Percentiles rank a stretch among this genome's conserved stretches.
Evolutionary conservation across 1,284 basidiomycete species (phyloP).

Genomic region (Moesziomyces globuligerus): DNA sequence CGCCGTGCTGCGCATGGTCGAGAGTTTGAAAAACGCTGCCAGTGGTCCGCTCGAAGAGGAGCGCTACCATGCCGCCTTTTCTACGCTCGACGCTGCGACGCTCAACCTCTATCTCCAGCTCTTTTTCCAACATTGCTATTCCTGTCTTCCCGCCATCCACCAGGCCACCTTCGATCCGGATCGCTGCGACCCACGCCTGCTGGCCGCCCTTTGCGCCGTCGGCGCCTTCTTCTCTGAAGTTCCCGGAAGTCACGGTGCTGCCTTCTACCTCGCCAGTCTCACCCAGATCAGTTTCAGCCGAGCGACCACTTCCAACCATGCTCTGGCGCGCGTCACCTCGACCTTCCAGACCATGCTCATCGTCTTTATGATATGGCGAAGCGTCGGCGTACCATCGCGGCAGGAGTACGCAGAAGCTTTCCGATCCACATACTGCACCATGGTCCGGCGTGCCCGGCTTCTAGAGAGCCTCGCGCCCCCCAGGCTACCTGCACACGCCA

Average conservation of each 20-base stretch:
- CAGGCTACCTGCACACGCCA: constrained; percentile 4
- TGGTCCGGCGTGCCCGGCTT: constrained; percentile 19
- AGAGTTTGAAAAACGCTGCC: constrained; percentile 10
- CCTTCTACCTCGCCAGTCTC: constrained; percentile 18
- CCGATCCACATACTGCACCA: constrained; percentile 20
- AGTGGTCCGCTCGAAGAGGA: constrained; percentile 8
- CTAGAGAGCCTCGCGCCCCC: constrained; percentile 21
- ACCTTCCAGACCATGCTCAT: constrained; percentile 23
- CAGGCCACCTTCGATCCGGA: constrained; percentile 29
- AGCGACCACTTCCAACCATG: constrained; percentile 6
- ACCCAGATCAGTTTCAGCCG: constrained; percentile 14
- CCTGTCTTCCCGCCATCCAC: constrained; percentile 26
- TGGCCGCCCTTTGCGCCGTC: constrained; percentile 18
- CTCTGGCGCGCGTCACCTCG: constrained; percentile 8
- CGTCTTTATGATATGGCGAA: constrained; percentile 19
- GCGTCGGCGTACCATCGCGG: constrained; percentile 18
- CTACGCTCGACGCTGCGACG: constrained; percentile 16
- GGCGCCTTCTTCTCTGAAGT: constrained; percentile 30
- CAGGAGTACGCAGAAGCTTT: constrained; percentile 28
- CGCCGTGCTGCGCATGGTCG: constrained; percentile 18
- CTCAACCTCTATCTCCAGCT: constrained; percentile 35
- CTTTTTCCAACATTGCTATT: constrained; percentile 36
- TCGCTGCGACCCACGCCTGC: constrained; percentile 18
- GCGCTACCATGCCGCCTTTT: constrained; percentile 13
- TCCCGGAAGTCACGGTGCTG: constrained; percentile 16